Evolutionary conservation across 495 filamentous ascomycete genomes (phyloP), one percentile per base, ranked within the genome.

Genomic region (Cryomyces minteri): DNA sequence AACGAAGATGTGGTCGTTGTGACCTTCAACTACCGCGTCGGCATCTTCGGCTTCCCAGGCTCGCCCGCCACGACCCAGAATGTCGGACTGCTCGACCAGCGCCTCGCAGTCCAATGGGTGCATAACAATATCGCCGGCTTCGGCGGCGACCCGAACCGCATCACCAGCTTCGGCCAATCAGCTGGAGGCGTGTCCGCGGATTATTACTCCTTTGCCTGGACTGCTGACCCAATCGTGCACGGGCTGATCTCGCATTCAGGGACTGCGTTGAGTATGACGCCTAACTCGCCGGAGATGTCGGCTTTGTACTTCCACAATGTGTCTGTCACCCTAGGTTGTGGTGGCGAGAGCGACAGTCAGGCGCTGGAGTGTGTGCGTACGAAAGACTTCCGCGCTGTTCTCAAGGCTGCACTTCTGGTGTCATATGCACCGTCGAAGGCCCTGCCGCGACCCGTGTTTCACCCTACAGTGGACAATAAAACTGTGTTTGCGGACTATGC

Each of bases 301-400:
- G 5, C n/a, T 8, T 12, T 6, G 7, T 25, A 34, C 8, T 50
- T 34, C 33, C 29, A 40, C 43, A 46, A 45, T 29, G 43, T 46
- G 8, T 10, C 30, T 5, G 48, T 25, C 12, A 38, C 14, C 9
- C 33, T 50, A 4, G 48, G 43, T 2, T 50, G 48, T 42, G 36
- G 30, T 40, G 37, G 40, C 33, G n/a, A n/a, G 1, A 48, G 58
- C 32, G 18, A 25, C 18, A 25, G 18, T 25, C 18, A 25, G 18
- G 18, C 18, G 18, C 46, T 71, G 8, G 43, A 54, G 1, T 77
- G 72, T 51, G 67, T 76, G 62, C 63, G 66, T 7, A 40, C 40
- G 29, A 48, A 57, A 38, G 58, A 64, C 43, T 52, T 52, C 39
- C 49, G 44, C 4, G 58, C 49, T 4, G 52, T 70, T n/a, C 46